Percentiles rank a stretch among this genome's conserved stretches.
Evolutionary conservation across 768 basidiomycete genomes (phyloP).

Genomic region (Tulasnella sp.): DNA sequence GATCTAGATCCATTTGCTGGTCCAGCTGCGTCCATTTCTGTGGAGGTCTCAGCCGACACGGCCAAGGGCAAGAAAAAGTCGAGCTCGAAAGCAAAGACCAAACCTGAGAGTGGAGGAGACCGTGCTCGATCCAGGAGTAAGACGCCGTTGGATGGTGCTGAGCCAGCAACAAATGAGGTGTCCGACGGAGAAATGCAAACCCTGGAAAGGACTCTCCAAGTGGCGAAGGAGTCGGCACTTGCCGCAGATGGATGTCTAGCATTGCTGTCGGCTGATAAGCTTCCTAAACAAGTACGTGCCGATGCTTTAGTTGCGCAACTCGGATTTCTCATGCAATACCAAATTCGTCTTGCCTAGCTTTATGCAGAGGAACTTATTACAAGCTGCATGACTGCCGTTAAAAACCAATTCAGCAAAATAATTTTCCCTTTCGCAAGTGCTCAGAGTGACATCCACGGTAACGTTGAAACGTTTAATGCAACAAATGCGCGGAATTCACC

Average conservation of each 20-base stretch:
- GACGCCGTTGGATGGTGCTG: conserved; percentile 41
- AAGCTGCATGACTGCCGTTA: conserved; percentile 67
- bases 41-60: conserved; percentile 39
- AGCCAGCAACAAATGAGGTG: conserved; percentile 37
- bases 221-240: conserved; percentile 66
- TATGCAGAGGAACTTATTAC: conserved; percentile 94
- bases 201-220: conserved; percentile 52
- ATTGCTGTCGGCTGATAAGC: conserved; percentile 68
- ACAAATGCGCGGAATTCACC: conserved; percentile 32
- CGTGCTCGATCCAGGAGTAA: conserved; percentile 41
- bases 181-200: conserved; percentile 52
- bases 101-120: neutral
- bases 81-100: conserved; percentile 13
- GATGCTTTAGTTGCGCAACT: neutral
- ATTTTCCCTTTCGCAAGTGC: conserved; percentile 87
- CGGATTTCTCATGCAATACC: neutral
- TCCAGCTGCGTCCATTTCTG: conserved; percentile 32
- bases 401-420: conserved; percentile 72
- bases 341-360: conserved; percentile 48
- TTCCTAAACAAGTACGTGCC: conserved; percentile 75
- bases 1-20: conserved; percentile 66
- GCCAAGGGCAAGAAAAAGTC: conserved; percentile 39
- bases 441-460: conserved; percentile 33
- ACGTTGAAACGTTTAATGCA: conserved; percentile 34
- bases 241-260: conserved; percentile 83